Conservation (phyloP, 306 rosid genomes). For the Medicago lupulina region DNA sequence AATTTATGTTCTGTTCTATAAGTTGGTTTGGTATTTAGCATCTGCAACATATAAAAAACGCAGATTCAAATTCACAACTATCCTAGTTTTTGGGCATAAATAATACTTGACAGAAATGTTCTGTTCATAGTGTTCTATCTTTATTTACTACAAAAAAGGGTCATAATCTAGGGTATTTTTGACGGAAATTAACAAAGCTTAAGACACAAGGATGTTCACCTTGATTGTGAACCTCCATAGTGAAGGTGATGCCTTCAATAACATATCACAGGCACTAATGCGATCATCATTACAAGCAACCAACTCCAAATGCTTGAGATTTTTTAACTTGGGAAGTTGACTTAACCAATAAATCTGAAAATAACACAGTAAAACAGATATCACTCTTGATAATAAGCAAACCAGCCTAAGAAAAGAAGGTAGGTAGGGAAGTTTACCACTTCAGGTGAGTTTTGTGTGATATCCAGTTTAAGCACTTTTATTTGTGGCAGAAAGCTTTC, state of each 20-base stretch:
- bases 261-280: slow-evolving; percentile 24
- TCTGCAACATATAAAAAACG: slow-evolving; percentile 37
- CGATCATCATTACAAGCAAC: slow-evolving; percentile 37
- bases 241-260: slow-evolving; percentile 47
- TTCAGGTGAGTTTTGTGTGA: slow-evolving; percentile 37
- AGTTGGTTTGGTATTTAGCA: slow-evolving; percentile 34
- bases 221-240: slow-evolving; percentile 44
- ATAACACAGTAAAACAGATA: neutral
- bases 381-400: neutral
- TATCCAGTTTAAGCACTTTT: slow-evolving; percentile 48
- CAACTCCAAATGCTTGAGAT: slow-evolving; percentile 47
- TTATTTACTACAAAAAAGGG: neutral
- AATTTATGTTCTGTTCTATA: slow-evolving; percentile 2
- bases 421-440: slow-evolving; percentile 21
- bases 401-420: neutral
- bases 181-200: slow-evolving; percentile 3
- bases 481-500: slow-evolving; percentile 42
- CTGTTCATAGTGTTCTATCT: neutral
- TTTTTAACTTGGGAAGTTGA: slow-evolving; percentile 38
- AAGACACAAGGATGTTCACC: slow-evolving; percentile 35
- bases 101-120: neutral
- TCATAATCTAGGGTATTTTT: neutral
- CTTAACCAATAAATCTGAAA: slow-evolving; percentile 39
- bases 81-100: slow-evolving; percentile 3
- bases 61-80: neutral